Percentiles rank a stretch among this genome's conserved stretches.
These are phyloP conservation scores for Phytophthora idaei DNA, from an alignment of 352 stramenopile species.

Conservation along the genomic window DNA sequence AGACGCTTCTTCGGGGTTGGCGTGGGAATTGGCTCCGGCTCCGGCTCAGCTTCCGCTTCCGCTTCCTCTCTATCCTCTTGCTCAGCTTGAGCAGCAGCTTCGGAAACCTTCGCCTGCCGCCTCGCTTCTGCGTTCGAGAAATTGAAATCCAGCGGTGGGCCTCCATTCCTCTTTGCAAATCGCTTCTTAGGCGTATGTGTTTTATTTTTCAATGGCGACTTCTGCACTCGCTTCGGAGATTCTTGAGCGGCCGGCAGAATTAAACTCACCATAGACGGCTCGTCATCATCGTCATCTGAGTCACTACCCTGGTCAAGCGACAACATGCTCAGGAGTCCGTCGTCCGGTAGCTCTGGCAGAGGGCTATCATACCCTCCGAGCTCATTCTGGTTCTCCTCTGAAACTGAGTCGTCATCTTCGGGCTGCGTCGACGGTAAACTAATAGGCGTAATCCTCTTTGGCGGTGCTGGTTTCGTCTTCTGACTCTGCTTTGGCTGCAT, in stretches of 20 bases:
- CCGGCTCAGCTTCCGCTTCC: slow-evolving; percentile 24
- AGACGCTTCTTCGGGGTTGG: slow-evolving; percentile 41
- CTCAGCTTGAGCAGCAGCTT: slow-evolving; percentile 24
- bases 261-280: slow-evolving; percentile 53
- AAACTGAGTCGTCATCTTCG: slow-evolving; percentile 14
- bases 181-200: slow-evolving; percentile 30
- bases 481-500: slow-evolving; percentile 10
- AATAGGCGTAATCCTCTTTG: slow-evolving; percentile 28
- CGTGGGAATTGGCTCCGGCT: slow-evolving; percentile 28
- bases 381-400: slow-evolving; percentile 28
- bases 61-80: slow-evolving; percentile 31
- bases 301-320: slow-evolving; percentile 64
- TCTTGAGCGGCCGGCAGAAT: slow-evolving; percentile 51
- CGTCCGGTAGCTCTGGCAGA: slow-evolving; percentile 35
- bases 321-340: slow-evolving; percentile 64
- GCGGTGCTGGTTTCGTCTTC: slow-evolving; percentile 12
- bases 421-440: slow-evolving; percentile 18
- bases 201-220: slow-evolving; percentile 31
- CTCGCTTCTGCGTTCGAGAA: slow-evolving; percentile 54
- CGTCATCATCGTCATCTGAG: slow-evolving; percentile 49
- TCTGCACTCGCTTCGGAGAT: slow-evolving; percentile 28
- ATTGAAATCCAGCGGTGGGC: slow-evolving; percentile 48
- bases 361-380: slow-evolving; percentile 26
- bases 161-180: slow-evolving; percentile 34
- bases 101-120: slow-evolving; percentile 33